A percentile compares a stretch with the other conserved stretches of the same genome.
Evolutionary conservation across 1,284 basidiomycete genomes (phyloP).

Genomic region (Microbotryum scabiosae): DNA sequence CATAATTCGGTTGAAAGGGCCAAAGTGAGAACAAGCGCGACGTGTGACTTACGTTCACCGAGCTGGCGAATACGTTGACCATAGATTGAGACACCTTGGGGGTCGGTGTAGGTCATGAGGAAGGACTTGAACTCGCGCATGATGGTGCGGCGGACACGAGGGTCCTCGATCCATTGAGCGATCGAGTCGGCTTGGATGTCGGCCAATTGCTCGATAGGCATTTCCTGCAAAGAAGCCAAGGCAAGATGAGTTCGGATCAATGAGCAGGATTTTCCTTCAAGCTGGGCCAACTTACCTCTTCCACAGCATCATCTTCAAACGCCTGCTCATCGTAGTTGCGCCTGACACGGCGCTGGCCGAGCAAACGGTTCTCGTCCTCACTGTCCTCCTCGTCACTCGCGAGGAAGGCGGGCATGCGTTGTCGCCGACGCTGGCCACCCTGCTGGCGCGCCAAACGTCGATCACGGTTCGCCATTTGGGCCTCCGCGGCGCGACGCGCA

Average conservation of each 20-base stretch:
- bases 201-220: conserved; percentile 89
- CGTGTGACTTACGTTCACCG: conserved; percentile 69
- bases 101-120: conserved; percentile 90
- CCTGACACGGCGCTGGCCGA: conserved; percentile 39
- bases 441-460: conserved; percentile 57
- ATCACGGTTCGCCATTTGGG: conserved; percentile 80
- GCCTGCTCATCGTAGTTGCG: conserved; percentile 45
- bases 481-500: conserved; percentile 73
- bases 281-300: conserved; percentile 37
- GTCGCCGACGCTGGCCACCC: conserved; percentile 43
- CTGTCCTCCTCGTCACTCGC: conserved; percentile 36
- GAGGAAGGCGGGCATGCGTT: conserved; percentile 50
- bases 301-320: conserved; percentile 53
- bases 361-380: conserved; percentile 43
- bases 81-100: conserved; percentile 83
- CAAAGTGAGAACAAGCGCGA: not conserved
- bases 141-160: conserved; percentile 81
- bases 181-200: conserved; percentile 97
- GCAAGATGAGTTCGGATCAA: not conserved
- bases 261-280: not conserved
- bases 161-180: conserved; percentile 91
- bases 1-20: not conserved
- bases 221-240: conserved; percentile 52
- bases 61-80: conserved; percentile 86
- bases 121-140: conserved; percentile 90